phyloP scores from a whole-genome alignment of 2,329 filamentous ascomycete genomes.

The Zelopaecilomyces penicillatus region DNA sequence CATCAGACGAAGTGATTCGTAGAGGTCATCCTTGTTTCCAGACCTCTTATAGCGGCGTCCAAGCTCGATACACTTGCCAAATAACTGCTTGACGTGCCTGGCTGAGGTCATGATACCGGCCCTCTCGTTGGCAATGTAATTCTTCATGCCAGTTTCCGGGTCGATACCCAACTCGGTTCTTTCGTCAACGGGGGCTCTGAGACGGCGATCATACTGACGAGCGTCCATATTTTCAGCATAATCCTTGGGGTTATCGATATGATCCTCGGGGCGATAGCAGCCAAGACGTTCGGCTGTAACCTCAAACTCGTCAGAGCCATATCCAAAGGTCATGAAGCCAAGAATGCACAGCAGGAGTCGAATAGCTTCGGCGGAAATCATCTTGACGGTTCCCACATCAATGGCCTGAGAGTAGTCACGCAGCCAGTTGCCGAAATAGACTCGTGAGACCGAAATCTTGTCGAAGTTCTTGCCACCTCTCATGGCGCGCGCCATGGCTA shows the following conservation, averaged over 20 bases:
- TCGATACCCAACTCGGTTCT: constrained; percentile 71
- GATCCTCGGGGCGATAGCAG: constrained; percentile 70
- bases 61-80: constrained; percentile 68
- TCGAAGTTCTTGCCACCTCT: constrained; percentile 68
- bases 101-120: constrained; percentile 75
- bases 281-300: constrained; percentile 77
- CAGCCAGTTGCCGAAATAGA: constrained; percentile 96
- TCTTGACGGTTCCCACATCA: constrained; percentile 86
- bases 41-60: constrained; percentile 59
- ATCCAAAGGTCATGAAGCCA: constrained; percentile 82
- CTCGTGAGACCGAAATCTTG: constrained; percentile 78
- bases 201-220: constrained; percentile 67
- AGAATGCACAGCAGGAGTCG: constrained; percentile 82
- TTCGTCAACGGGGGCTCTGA: constrained; percentile 78
- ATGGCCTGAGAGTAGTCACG: constrained; percentile 90
- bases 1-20: constrained; percentile 77
- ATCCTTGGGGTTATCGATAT: constrained; percentile 73
- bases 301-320: constrained; percentile 77
- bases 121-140: constrained; percentile 85
- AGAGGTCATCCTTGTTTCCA: constrained; percentile 60
- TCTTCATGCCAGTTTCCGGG: constrained; percentile 70
- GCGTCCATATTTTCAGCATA: constrained; percentile 88
- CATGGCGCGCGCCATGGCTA: constrained; percentile 48
- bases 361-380: constrained; percentile 83
- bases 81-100: constrained; percentile 64